Base-by-base conservation (phyloP, 331 rosid species). In the Pyracantha coccinea region DNA sequence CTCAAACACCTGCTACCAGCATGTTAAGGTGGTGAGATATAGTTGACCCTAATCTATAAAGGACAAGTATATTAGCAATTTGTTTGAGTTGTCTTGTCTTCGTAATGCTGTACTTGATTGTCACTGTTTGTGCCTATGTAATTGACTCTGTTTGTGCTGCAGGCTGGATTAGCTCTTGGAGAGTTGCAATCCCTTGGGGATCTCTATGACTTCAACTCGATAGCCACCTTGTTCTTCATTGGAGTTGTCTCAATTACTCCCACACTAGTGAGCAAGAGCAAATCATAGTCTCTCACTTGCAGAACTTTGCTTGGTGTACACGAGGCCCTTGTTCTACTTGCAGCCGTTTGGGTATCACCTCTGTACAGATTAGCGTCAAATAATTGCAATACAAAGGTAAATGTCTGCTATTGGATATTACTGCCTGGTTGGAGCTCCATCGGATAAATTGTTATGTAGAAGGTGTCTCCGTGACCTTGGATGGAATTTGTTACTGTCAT, bases 91-190 rank as follows among this genome's bases (percentile, higher is more conserved):
- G 53, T 29, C 14, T 38, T 4, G 63, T 20, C 15, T 71, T 50
- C 20, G 1, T 17, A n/a, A 23, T 29, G 64, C 33, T 11, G 15
- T n/a, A 32, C 72, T 31, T 17, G 5, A 19, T 23, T 63, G 31
- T 44, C 9, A 20, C 16, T 61, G 4, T 11, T 50, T 52, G 28
- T 76, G 62, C 33, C n/a, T 62, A 6, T 24, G n/a, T 57, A 5
- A 15, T 69, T 29, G 50, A 74, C 23, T 5, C 4, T 74, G 47
- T 44, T 45, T 81, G 41, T 52, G 4, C 76, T 41, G 79, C 89
- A 94, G 99, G 99, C 99, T 32, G 99, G 99, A 74, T 68, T 94
- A 69, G 85, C 97, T n/a, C 96, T 94, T 44, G 99, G 97, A 78
- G 97, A 94, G 69, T 79, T 94, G 70, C 85, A 78, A 50, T 90